Percentiles rank a stretch among this genome's conserved stretches.
phyloP scores from a whole-genome alignment of 2,329 filamentous ascomycete genomes.

The Elsinoe fawcettii region DNA sequence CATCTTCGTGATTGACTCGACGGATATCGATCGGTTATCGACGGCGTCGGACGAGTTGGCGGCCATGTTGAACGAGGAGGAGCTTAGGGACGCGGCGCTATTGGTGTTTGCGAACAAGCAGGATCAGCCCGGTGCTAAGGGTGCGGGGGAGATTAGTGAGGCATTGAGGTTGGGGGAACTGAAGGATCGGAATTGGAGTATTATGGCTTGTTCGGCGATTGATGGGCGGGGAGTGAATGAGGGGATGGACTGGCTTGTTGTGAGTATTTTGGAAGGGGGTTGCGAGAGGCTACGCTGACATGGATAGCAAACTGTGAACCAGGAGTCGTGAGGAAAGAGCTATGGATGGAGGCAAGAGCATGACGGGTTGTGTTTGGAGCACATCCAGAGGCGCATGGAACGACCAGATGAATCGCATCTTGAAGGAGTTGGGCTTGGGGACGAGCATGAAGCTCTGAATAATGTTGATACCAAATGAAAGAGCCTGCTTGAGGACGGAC shows the following conservation, averaged over 20 bases:
- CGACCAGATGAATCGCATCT: slow-evolving; percentile 1
- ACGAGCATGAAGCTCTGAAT: slow-evolving; percentile 1
- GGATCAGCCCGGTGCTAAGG: slow-evolving; percentile 93
- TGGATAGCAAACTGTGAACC: slow-evolving; percentile 15
- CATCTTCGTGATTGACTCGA: slow-evolving; percentile 97
- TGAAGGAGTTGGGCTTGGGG: background rate
- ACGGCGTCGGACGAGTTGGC: slow-evolving; percentile 88
- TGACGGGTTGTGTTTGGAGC: background rate
- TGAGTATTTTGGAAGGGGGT: slow-evolving; percentile 39
- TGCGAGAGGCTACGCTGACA: background rate
- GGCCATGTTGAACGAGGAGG: slow-evolving; percentile 95
- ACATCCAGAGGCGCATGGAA: background rate
- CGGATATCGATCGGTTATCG: slow-evolving; percentile 88
- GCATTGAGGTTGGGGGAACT: slow-evolving; percentile 82
- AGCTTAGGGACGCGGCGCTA: slow-evolving; percentile 83
- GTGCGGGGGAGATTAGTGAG: slow-evolving; percentile 93
- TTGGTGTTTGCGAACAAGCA: slow-evolving; percentile 99
- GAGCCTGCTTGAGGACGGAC: background rate
- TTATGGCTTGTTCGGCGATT: slow-evolving; percentile 93
- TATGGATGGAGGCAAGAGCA: background rate
- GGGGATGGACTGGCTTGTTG: slow-evolving; percentile 98
- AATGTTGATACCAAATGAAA: slow-evolving; percentile 13
- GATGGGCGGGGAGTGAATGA: slow-evolving; percentile 91
- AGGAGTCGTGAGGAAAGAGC: slow-evolving; percentile 1
- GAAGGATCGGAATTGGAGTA: slow-evolving; percentile 97